These are phyloP conservation scores for Mucuna pruriens DNA, from an alignment of 306 rosid species.

Conservation along the genomic window DNA sequence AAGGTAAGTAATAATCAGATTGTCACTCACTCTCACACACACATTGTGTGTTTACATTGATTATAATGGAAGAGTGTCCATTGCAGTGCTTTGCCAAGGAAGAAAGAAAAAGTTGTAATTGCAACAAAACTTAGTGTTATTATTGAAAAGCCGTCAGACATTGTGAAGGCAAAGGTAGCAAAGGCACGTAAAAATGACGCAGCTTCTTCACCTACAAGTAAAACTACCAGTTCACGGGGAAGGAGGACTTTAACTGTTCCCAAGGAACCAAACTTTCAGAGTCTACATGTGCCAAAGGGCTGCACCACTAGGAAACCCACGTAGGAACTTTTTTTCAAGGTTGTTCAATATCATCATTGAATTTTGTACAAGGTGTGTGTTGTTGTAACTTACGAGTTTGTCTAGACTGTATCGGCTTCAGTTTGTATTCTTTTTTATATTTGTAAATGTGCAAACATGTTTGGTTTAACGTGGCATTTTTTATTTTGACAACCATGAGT, in stretches of 20 bases:
- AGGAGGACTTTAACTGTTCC: constrained; percentile 63
- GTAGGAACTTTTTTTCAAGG: neutral
- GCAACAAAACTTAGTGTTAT: constrained; percentile 51
- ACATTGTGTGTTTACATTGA: neutral
- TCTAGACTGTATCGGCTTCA: neutral
- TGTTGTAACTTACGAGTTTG: constrained; percentile 36
- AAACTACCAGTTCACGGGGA: constrained; percentile 45
- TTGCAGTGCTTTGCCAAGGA: constrained; percentile 57
- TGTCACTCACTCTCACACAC: too few relatives aligned
- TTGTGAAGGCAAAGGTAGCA: constrained; percentile 46
- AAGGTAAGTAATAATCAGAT: constrained; percentile 50
- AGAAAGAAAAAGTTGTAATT: constrained; percentile 49
- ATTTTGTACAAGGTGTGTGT: constrained; percentile 22
- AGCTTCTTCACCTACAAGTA: constrained; percentile 38
- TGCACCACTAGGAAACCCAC: constrained; percentile 41
- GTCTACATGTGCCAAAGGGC: constrained; percentile 55
- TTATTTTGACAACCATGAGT: neutral
- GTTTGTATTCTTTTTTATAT: neutral
- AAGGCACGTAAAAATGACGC: constrained; percentile 42
- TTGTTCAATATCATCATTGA: constrained; percentile 58
- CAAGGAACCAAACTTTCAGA: constrained; percentile 74
- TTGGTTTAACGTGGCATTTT: neutral
- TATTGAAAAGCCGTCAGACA: constrained; percentile 51
- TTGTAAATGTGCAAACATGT: neutral
- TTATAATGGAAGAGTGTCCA: neutral